Percentiles rank a stretch among this genome's conserved stretches.
phyloP scores from a whole-genome alignment of 495 filamentous ascomycete genomes.

The Penicillium atrosanguineum region DNA sequence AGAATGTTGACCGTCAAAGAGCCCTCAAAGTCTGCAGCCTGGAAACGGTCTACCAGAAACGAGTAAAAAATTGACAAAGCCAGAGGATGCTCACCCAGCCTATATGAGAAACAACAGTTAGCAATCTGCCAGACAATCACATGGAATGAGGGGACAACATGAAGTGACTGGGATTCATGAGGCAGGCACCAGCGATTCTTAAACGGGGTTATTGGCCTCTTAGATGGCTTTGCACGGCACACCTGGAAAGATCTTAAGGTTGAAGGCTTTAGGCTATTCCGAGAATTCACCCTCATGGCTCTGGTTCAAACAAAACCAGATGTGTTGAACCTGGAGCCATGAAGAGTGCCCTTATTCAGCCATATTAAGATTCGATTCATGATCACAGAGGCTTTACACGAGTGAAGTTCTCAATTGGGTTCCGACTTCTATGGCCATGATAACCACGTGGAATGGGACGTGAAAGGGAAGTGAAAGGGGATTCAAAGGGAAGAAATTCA shows the following conservation, averaged over 20 bases:
- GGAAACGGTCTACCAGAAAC: slow-evolving; percentile 65
- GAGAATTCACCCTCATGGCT: neutral
- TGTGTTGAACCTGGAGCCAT: slow-evolving; percentile 3
- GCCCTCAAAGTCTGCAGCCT: slow-evolving; percentile 63
- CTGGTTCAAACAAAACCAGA: neutral
- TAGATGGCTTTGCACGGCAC: neutral
- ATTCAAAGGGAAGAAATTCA: slow-evolving; percentile 22
- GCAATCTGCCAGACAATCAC: slow-evolving; percentile 12
- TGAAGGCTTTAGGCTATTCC: neutral
- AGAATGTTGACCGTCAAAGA: slow-evolving; percentile 62
- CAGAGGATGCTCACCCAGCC: slow-evolving; percentile 56
- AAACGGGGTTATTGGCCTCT: neutral
- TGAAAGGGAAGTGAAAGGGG: slow-evolving; percentile 8
- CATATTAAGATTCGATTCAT: slow-evolving; percentile 22
- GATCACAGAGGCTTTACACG: slow-evolving; percentile 33
- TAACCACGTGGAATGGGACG: slow-evolving; percentile 18
- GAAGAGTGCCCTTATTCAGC: slow-evolving; percentile 25
- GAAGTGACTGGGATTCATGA: neutral
- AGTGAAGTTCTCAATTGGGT: slow-evolving; percentile 34
- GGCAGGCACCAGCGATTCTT: neutral
- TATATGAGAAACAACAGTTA: slow-evolving; percentile 28
- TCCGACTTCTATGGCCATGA: slow-evolving; percentile 34
- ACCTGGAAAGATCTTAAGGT: neutral
- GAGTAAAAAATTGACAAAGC: slow-evolving; percentile 57
- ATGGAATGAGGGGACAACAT: neutral